Base-by-base conservation (phyloP, 495 filamentous ascomycete genomes). In the Patellaria atrata region DNA sequence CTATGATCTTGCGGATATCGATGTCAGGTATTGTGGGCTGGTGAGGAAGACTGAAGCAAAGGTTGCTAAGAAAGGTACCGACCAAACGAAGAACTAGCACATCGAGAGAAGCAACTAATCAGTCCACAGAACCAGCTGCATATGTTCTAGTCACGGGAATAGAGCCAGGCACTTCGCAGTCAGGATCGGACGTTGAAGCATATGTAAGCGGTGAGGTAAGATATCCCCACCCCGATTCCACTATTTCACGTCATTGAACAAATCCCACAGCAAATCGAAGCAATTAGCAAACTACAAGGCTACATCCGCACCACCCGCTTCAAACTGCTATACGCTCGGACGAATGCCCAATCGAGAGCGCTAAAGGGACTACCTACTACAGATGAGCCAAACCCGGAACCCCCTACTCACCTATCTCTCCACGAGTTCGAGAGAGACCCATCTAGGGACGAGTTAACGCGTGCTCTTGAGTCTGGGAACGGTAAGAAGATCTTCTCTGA, bases 1-100 rank as follows among this genome's bases (percentile, higher is more conserved):
- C 21, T 51, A 48, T 15, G 47, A 53, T 37, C 12, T 53, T 8
- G 47, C 39, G 10, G 47, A 53, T 30, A 40, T 48, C 13, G 50
- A 51, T 27, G 47, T 51, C 1, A 24, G 34, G n/a, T 48, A 48
- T 30, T 38, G 42, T 17, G 32, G 33, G 0, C 35, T 48, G 9
- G 25, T 41, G 5, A 35, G 45, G 21, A 42, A 41, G 14, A 44
- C 42, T 19, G 41, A 51, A 16, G 39, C 36, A 16, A 38, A 33
- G 29, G n/a, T n/a, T n/a, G 10, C 23, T 16, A 44, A 37, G 26
- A 37, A 37, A 43, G 38, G 43, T 44, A 30, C n/a, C n/a, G n/a
- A n/a, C n/a, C n/a, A n/a, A n/a, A n/a, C n/a, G n/a, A n/a, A 20
- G 33, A 8, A 21, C n/a, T 19, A 15, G 2, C 1, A 3, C 14